Percentiles rank a stretch among this genome's conserved stretches.
Evolutionary conservation across 768 basidiomycete species (phyloP).

Genomic region (Auriscalpium microsporum): DNA sequence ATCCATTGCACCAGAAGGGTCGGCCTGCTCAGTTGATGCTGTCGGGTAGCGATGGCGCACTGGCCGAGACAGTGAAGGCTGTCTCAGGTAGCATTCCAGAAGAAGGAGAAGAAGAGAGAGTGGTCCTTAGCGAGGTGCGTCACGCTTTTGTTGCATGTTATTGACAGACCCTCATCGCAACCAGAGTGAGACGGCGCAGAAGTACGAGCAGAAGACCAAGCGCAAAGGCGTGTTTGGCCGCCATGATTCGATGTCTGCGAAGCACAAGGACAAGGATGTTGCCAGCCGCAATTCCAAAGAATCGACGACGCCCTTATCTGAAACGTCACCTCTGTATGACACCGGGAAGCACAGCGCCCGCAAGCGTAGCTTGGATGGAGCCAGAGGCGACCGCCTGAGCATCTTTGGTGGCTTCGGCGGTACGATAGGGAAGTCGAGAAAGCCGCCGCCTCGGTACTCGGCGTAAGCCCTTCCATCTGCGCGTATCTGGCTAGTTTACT

Average conservation of each 20-base stretch:
- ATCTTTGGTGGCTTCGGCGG: constrained; percentile 70
- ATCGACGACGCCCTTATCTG: constrained; percentile 16
- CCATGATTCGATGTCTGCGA: constrained; percentile 33
- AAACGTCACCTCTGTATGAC: neutral
- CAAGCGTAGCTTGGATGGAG: constrained; percentile 44
- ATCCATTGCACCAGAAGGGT: constrained; percentile 24
- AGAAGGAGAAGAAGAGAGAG: constrained; percentile 44
- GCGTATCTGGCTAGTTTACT: neutral
- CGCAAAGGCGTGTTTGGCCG: constrained; percentile 57
- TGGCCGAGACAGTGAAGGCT: constrained; percentile 34
- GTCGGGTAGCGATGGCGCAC: constrained; percentile 55
- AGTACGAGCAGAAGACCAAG: constrained; percentile 27
- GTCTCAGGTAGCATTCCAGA: constrained; percentile 20
- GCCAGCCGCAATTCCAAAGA: constrained; percentile 23
- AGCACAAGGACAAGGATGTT: constrained; percentile 23
- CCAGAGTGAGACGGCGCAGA: constrained; percentile 44
- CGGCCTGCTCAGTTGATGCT: constrained; percentile 44
- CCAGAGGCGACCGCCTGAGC: constrained; percentile 59
- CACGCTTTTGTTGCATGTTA: neutral
- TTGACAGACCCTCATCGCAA: neutral
- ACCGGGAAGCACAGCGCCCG: constrained; percentile 27
- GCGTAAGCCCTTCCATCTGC: constrained; percentile 34
- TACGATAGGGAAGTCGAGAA: constrained; percentile 58
- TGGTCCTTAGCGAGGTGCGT: constrained; percentile 62
- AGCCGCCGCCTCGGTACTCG: constrained; percentile 73